phyloP scores from a whole-genome alignment of 2,329 filamentous ascomycete species.

The Dendryphion nanum region DNA sequence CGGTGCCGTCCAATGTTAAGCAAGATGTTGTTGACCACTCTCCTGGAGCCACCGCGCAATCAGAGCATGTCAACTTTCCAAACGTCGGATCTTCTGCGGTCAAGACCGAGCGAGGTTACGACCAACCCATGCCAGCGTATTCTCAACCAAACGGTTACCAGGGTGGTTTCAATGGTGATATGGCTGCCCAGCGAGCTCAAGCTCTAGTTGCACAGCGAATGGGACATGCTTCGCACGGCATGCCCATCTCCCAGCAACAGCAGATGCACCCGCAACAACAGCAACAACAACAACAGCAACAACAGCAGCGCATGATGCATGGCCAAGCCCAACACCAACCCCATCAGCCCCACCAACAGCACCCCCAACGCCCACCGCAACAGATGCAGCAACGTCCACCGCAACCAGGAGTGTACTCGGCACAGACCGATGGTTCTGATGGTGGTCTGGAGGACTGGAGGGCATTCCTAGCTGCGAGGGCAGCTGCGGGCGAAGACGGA shows the following conservation, averaged over 20 bases:
- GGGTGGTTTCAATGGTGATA: slow-evolving; percentile 42
- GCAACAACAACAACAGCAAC: slow-evolving; percentile 17
- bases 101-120: slow-evolving; percentile 50
- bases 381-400: slow-evolving; percentile 45
- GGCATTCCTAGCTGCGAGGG: slow-evolving; percentile 59
- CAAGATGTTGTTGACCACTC: slow-evolving; percentile 26
- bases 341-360: slow-evolving; percentile 36
- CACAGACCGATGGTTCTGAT: slow-evolving; percentile 77
- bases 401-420: slow-evolving; percentile 35
- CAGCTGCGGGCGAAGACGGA: slow-evolving; percentile 52
- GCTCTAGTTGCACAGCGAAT: slow-evolving; percentile 44
- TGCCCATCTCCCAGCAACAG: slow-evolving; percentile 22
- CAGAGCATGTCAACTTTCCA: slow-evolving; percentile 30
- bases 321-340: slow-evolving; percentile 28
- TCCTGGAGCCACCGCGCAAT: slow-evolving; percentile 27
- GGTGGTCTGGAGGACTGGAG: slow-evolving; percentile 56
- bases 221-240: slow-evolving; percentile 5
- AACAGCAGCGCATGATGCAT: slow-evolving; percentile 26
- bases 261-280: slow-evolving; percentile 27
- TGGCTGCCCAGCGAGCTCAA: slow-evolving; percentile 56
- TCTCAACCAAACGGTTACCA: slow-evolving; percentile 35
- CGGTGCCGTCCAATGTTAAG: slow-evolving; percentile 43
- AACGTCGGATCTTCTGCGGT: slow-evolving; percentile 43
- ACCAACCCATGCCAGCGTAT: slow-evolving; percentile 26
- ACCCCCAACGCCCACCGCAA: slow-evolving; percentile 38